A percentile compares a stretch with the other conserved stretches of the same genome.
Conservation (phyloP, 371 early-diverging fungal genomes). For the Neoconidiobolus thromboides region DNA sequence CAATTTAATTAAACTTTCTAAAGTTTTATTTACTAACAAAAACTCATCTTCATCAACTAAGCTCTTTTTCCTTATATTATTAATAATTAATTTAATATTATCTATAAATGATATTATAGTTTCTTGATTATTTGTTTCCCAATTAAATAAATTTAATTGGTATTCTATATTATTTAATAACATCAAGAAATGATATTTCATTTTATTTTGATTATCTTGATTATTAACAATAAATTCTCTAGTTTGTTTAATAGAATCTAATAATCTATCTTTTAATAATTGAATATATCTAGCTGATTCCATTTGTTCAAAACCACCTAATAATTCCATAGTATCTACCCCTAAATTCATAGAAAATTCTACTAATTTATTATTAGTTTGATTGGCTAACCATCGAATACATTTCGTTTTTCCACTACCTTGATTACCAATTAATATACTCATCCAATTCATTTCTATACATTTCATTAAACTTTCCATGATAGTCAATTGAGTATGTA, state of each 20-base stretch:
- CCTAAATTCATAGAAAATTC: slow-evolving; percentile 90
- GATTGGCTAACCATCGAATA: slow-evolving; percentile 56
- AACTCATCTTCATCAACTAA: not conserved
- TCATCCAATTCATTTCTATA: slow-evolving; percentile 80
- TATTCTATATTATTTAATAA: slow-evolving; percentile 13
- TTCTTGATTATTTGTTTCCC: not conserved
- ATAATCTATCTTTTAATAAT: slow-evolving; percentile 11
- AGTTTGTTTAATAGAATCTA: slow-evolving; percentile 6
- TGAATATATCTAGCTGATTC: slow-evolving; percentile 64
- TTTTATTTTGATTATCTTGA: no score
- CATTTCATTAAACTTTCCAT: slow-evolving; percentile 70
- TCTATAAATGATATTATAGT: slow-evolving; percentile 7
- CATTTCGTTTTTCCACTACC: slow-evolving; percentile 78
- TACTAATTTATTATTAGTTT: slow-evolving; percentile 60
- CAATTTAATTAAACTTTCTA: slow-evolving; percentile 17
- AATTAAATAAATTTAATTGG: slow-evolving; percentile 7
- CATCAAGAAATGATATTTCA: not conserved
- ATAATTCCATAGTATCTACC: slow-evolving; percentile 84
- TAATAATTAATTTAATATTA: not conserved
- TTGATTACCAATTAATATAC: slow-evolving; percentile 74
- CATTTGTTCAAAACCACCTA: slow-evolving; percentile 95
- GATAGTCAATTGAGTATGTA: slow-evolving; percentile 42
- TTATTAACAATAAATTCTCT: not conserved
- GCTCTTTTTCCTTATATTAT: no score
- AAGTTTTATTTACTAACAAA: no score